These are phyloP conservation scores for Themeda triandra DNA, from an alignment of 176 grass and related monocot species.

Conservation along the genomic window DNA sequence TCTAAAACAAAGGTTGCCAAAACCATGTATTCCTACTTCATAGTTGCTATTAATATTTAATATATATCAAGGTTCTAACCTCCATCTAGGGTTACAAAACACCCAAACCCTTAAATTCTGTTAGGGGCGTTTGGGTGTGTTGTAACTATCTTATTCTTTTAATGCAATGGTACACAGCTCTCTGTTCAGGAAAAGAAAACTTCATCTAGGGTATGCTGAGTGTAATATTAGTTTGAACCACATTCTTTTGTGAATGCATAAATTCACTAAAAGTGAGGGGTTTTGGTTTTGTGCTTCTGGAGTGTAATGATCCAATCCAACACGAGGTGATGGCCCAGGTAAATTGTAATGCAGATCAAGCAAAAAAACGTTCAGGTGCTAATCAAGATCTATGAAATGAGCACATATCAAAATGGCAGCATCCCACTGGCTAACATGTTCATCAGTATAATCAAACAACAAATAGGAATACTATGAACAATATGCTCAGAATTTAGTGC, in stretches of 20 bases:
- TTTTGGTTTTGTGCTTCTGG: neutral
- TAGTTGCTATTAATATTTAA: neutral
- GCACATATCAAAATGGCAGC: neutral
- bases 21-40: neutral
- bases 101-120: too few relatives aligned
- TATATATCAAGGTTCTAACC: neutral
- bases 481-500: slow-evolving; percentile 13
- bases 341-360: slow-evolving; percentile 6
- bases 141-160: neutral
- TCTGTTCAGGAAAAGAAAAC: neutral
- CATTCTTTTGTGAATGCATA: neutral
- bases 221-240: neutral
- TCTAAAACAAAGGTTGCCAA: slow-evolving; percentile 5
- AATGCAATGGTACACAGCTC: neutral
- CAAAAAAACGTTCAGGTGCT: slow-evolving; percentile 6
- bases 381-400: neutral
- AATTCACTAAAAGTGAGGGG: neutral
- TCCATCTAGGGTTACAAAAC: neutral
- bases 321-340: neutral
- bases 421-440: neutral
- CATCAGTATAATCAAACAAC: neutral
- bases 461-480: neutral
- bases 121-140: neutral
- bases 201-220: neutral
- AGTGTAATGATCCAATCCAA: neutral